Evolutionary conservation across 768 basidiomycete genomes (phyloP).

Genomic region (Leucocoprinus birnbaumii): DNA sequence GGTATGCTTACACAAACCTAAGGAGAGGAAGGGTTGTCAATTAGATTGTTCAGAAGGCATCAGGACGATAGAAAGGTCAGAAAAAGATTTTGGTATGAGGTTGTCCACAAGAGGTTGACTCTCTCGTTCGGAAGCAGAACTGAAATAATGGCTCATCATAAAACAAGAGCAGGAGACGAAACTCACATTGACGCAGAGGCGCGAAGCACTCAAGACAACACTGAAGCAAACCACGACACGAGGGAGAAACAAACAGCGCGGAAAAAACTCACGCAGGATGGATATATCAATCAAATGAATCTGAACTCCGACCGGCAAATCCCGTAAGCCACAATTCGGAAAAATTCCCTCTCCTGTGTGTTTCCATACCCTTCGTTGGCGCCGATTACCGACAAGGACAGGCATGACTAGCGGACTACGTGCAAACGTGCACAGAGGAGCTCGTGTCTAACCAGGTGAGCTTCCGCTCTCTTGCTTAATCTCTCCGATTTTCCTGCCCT

Average conservation of each 20-base stretch:
- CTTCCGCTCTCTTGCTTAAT: no score
- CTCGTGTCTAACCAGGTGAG: conserved; percentile 28
- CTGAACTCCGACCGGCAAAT: neutral
- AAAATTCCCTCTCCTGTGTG: neutral
- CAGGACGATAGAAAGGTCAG: conserved; percentile 39
- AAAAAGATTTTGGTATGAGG: conserved; percentile 46
- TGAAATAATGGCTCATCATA: conserved; percentile 55
- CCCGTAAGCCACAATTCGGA: neutral
- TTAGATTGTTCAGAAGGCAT: neutral
- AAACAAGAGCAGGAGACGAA: conserved; percentile 12
- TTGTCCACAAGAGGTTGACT: conserved; percentile 74
- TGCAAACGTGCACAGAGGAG: no score
- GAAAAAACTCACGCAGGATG: neutral
- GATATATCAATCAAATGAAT: neutral
- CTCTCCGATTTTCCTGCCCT: conserved; percentile 14
- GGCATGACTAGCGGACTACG: no score
- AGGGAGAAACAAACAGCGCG: conserved; percentile 10
- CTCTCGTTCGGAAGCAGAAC: conserved; percentile 87
- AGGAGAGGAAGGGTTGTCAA: neutral
- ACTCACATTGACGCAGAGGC: conserved; percentile 19
- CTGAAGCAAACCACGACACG: neutral
- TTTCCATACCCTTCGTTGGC: no score
- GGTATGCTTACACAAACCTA: conserved; percentile 17
- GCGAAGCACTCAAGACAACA: neutral
- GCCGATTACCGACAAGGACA: no score